Evolutionary conservation across 352 stramenopile species (phyloP), one percentile per base, ranked within the genome.

Genomic region (Elongisporangium prolatum): DNA sequence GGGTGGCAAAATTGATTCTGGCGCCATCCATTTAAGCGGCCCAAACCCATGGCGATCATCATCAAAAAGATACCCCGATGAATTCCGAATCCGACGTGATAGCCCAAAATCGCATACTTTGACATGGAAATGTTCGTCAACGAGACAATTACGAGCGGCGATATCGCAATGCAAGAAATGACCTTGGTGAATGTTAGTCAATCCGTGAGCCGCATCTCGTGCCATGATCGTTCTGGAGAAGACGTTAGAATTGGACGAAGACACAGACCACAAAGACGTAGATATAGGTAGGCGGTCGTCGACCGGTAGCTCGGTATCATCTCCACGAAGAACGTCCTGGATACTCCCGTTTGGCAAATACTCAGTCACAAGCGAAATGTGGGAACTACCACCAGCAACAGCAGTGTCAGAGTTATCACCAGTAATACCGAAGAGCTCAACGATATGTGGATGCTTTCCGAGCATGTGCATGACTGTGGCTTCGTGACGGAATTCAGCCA

Each of bases 81-180:
- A 48, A 16, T 69, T 57, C 8, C 28, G 47, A 10, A 83, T 62
- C 7, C 75, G 67, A 3, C 81, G 73, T 16, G 81, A 84, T 17
- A 91, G 64, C 0, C 81, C 81, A 63, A 91, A 91, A 63, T 91
- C 76, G 34, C 70, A 76, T 21, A 91, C 79, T 65, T 89, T 91
- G 51, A 91, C 79, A 38, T 75, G 80, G 9, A 76, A 58, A 18
- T 80, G 63, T 28, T 84, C 56, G 50, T 90, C 82, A 10, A 93
- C 78, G 4, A 93, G 65, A 53, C 84, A 93, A 62, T 93, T 93
- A 8, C 84, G 76, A 5, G 82, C 84, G 4, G 82, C 84, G 25
- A 93, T 77, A 47, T 93, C 84, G 28, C 84, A 80, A 53, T 93
- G 84, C 48, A 93, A 88, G 28, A 93, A 91, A 21, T 81, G 82